Conservation (phyloP, 495 filamentous ascomycete genomes). For the Podospora tetraspora region DNA sequence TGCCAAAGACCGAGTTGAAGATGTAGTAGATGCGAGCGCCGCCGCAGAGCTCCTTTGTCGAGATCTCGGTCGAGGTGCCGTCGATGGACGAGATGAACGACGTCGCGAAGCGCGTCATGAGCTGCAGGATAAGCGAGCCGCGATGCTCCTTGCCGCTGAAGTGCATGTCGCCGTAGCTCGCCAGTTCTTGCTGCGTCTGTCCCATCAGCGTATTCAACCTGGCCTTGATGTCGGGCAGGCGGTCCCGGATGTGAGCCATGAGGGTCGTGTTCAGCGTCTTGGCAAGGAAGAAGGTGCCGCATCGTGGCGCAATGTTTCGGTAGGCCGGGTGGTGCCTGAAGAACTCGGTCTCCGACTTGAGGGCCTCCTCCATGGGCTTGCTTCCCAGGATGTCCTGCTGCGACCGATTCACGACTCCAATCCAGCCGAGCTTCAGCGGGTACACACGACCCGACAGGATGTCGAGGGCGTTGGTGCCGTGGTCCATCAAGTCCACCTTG, state of each 20-base stretch:
- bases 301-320: slow-evolving; percentile 88
- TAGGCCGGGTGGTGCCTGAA: slow-evolving; percentile 97
- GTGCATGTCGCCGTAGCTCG: slow-evolving; percentile 95
- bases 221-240: slow-evolving; percentile 96
- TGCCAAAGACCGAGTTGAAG: slow-evolving; percentile 98
- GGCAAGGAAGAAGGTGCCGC: slow-evolving; percentile 91
- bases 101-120: slow-evolving; percentile 97
- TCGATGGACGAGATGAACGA: slow-evolving; percentile 99
- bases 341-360: slow-evolving; percentile 88
- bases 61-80: slow-evolving; percentile 96
- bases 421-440: slow-evolving; percentile 94
- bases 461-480: slow-evolving; percentile 96
- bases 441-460: slow-evolving; percentile 96
- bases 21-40: slow-evolving; percentile 99
- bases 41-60: slow-evolving; percentile 95
- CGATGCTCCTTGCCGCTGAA: slow-evolving; percentile 97
- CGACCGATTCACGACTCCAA: slow-evolving; percentile 95
- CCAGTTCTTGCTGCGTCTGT: slow-evolving; percentile 96
- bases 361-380: slow-evolving; percentile 82
- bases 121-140: slow-evolving; percentile 87
- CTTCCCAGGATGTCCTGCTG: slow-evolving; percentile 98
- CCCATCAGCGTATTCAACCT: slow-evolving; percentile 97
- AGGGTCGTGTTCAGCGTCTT: slow-evolving; percentile 92
- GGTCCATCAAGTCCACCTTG: slow-evolving; percentile 98
- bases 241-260: slow-evolving; percentile 94